phyloP scores from a whole-genome alignment of 1,139 yeast species.

The Saccharomyces hybrid region DNA sequence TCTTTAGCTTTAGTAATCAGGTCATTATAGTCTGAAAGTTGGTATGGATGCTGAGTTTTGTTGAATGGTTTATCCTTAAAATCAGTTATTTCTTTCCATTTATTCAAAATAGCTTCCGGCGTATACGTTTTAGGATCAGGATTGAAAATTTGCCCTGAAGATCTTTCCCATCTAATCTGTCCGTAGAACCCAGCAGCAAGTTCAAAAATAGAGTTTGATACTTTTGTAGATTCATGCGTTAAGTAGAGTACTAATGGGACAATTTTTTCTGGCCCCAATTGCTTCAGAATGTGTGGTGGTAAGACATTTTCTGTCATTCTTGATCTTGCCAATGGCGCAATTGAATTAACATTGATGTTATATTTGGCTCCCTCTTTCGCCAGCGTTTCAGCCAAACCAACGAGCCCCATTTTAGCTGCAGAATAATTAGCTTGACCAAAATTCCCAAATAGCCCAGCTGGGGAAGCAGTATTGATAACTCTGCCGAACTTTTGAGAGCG shows the following conservation, averaged over 20 bases:
- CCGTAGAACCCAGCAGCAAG: slow-evolving; percentile 93
- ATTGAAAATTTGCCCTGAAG: slow-evolving; percentile 77
- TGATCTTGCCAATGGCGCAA: slow-evolving; percentile 92
- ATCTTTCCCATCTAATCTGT: slow-evolving; percentile 92
- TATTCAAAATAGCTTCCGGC: slow-evolving; percentile 77
- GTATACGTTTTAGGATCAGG: slow-evolving; percentile 64
- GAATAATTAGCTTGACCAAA: slow-evolving; percentile 96
- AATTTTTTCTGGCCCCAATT: slow-evolving; percentile 78
- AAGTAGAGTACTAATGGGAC: slow-evolving; percentile 84
- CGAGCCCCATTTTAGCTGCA: slow-evolving; percentile 84
- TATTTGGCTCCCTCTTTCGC: slow-evolving; percentile 89
- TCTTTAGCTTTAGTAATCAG: slow-evolving; percentile 47
- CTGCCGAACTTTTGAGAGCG: slow-evolving; percentile 82
- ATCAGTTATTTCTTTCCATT: slow-evolving; percentile 56
- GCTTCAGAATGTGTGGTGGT: slow-evolving; percentile 77
- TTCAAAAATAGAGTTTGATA: slow-evolving; percentile 75
- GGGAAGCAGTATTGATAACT: slow-evolving; percentile 85
- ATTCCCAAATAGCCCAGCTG: slow-evolving; percentile 94
- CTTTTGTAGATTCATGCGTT: slow-evolving; percentile 51
- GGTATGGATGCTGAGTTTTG: slow-evolving; percentile 58
- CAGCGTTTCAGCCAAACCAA: slow-evolving; percentile 88
- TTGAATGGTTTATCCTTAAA: slow-evolving; percentile 53
- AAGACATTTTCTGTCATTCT: slow-evolving; percentile 91
- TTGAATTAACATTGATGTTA: slow-evolving; percentile 77
- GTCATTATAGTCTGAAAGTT: slow-evolving; percentile 52